Base-by-base conservation (phyloP, 768 basidiomycete species). In the Postia placenta region DNA sequence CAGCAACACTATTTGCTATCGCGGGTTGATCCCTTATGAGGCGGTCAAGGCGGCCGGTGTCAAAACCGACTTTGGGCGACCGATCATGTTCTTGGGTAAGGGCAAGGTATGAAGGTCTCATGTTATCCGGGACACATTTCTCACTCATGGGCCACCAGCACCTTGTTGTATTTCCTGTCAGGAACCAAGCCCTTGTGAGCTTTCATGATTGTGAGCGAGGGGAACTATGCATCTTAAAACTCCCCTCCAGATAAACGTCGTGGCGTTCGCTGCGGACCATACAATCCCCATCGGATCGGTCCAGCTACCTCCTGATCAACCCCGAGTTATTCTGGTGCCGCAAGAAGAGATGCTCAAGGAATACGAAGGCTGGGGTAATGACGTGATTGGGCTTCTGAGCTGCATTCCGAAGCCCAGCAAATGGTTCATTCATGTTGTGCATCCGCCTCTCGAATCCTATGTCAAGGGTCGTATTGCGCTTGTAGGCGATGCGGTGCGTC, bases 391-490 rank as follows among this genome's bases (percentile, higher is more conserved):
- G 4, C 63, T 80, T 14, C 57, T 80, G 0, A 57, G 68, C 14
- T 69, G 74, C 50, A 63, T 78, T 42, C 64, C 69, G 43, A 65
- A 66, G 14, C 70, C 74, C 2, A 76, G 67, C 44, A 76, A 72
- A 61, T 81, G 79, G 80, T 68, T 61, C 25, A 72, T 82, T 36
- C 79, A 80, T 45, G 64, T 68, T 5, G 48, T 80, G 19, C 56
- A 71, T 42, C 78, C 75, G 1, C 73, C 72, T 4, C 64, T 81
- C 17, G 45, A 65, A 15, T 69, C 58, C 12, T 81, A 67, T 54
- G 66, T 74, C 24, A 68, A 64, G 20, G 72, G 70, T 1, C 67
- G 66, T n/a, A 64, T 78, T 7, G 78, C 72, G 3, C 65, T 81
- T 19, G 64, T 79, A 23, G 80, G 78, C 4, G 80, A 82, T 58